A percentile compares a stretch with the other conserved stretches of the same genome.
Conservation (phyloP, 805 yeast species). For the Ogataea polymorpha region DNA sequence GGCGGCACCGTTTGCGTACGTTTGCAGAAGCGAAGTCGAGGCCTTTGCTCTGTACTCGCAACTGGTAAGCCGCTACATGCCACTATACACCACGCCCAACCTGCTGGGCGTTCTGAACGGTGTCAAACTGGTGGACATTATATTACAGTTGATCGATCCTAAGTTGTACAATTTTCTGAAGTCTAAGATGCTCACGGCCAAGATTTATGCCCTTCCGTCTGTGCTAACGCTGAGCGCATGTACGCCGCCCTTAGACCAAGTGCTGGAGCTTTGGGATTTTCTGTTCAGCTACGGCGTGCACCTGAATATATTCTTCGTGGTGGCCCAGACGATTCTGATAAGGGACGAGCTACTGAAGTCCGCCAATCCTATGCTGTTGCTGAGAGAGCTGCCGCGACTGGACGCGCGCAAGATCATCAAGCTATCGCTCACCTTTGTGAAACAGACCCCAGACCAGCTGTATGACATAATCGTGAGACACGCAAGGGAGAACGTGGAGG, state of each 20-base stretch:
- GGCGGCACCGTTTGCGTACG: conserved; percentile 77
- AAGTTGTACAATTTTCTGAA: conserved; percentile 57
- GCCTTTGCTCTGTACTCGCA: conserved; percentile 71
- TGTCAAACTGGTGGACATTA: conserved; percentile 65
- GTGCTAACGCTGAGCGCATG: conserved; percentile 84
- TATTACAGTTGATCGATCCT: conserved; percentile 70
- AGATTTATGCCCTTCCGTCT: conserved; percentile 82
- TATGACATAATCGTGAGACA: conserved; percentile 65
- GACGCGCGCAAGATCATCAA: conserved; percentile 74
- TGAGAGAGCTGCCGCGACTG: conserved; percentile 69
- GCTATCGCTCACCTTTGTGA: conserved; percentile 74
- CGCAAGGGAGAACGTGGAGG: conserved; percentile 47
- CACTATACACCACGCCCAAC: conserved; percentile 73
- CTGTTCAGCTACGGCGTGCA: conserved; percentile 89
- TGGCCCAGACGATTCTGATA: conserved; percentile 74
- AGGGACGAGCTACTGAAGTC: conserved; percentile 59
- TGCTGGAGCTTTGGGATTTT: conserved; percentile 83
- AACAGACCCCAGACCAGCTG: conserved; percentile 64
- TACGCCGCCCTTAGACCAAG: conserved; percentile 78
- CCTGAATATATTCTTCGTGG: conserved; percentile 77
- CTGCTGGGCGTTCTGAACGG: conserved; percentile 83
- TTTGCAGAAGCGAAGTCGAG: conserved; percentile 78
- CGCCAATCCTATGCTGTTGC: conserved; percentile 67
- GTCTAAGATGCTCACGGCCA: conserved; percentile 71
- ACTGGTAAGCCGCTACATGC: conserved; percentile 62